Conservation (phyloP, 805 yeast genomes). For the Nakazawaea populi region DNA sequence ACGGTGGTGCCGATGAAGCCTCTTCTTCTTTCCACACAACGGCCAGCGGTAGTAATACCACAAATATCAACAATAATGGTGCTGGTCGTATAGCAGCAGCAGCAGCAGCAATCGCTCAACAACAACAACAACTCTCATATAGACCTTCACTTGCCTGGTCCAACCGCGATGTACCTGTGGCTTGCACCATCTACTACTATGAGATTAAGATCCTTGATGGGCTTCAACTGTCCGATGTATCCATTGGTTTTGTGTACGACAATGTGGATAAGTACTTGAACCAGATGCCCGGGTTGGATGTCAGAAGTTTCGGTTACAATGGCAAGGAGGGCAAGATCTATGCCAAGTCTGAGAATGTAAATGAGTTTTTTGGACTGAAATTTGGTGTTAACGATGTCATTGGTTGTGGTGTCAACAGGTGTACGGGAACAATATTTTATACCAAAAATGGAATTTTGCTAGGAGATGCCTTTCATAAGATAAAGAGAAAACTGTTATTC, state of each 20-base stretch:
- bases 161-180: conserved; percentile 28
- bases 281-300: conserved; percentile 43
- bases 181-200: conserved; percentile 43
- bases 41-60: no score
- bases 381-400: conserved; percentile 58
- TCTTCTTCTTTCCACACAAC: no score
- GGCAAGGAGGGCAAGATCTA: conserved; percentile 43
- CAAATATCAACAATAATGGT: no score
- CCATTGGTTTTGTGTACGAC: conserved; percentile 39
- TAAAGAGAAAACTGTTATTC: conserved; percentile 31
- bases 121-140: conserved; percentile 3
- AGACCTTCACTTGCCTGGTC: conserved; percentile 23
- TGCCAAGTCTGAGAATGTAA: conserved; percentile 29
- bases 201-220: conserved; percentile 37
- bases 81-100: background rate
- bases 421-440: conserved; percentile 56
- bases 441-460: conserved; percentile 75
- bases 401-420: conserved; percentile 80
- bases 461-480: conserved; percentile 48
- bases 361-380: conserved; percentile 33
- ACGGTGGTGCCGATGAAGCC: background rate
- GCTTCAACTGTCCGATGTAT: conserved; percentile 32
- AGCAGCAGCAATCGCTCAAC: background rate
- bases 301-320: conserved; percentile 45
- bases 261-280: conserved; percentile 17